Base-by-base conservation (phyloP, 257 asterid genomes). In the Penstemon eatonii region DNA sequence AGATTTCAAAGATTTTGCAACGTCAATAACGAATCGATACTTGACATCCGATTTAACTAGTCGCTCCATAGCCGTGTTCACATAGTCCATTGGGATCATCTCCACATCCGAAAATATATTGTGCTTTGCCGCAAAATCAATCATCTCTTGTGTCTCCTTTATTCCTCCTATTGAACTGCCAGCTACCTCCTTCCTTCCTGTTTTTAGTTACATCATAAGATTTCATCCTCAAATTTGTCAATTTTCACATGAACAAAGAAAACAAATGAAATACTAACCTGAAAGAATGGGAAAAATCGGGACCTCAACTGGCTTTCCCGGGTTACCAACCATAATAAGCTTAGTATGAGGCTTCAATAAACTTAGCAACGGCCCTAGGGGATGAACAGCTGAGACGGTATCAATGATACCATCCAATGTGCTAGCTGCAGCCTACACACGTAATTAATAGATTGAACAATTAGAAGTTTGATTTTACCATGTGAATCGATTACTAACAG, bases 351-450 rank as follows among this genome's bases (percentile, higher is more conserved):
- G 56, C 84, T 50, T 5, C 90, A 82, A 55, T 71, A 39, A 42
- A 82, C 0, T 2, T 25, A 25, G 33, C 33, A 25, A 25, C 33
- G 33, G 33, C 2, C 33, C 33, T 0, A 25, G 33, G 33, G 85
- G 60, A 65, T 87, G 94, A 47, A 12, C 5, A 8, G 88, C 90
- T 2, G 90, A 69, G 38, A 84, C 85, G 0, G 88, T 87, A 50
- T 84, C 85, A 8, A 86, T 74, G 60, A 86, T 79, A 15, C 86
- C 86, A 45, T 86, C 84, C 72, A 83, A 44, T 15, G 81, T 81
- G 46, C 81, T 78, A 12, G 53, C 56, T 41, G 83, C 89, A 64
- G 85, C 84, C 92, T 86, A 71, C 11, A 25, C 33, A 25, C 2
- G 33, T 1, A 25, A 25, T 25, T 0, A 25, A 25, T 25, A 25